Conservation (phyloP, 2,329 filamentous ascomycete species). For the Metarhizium album region DNA sequence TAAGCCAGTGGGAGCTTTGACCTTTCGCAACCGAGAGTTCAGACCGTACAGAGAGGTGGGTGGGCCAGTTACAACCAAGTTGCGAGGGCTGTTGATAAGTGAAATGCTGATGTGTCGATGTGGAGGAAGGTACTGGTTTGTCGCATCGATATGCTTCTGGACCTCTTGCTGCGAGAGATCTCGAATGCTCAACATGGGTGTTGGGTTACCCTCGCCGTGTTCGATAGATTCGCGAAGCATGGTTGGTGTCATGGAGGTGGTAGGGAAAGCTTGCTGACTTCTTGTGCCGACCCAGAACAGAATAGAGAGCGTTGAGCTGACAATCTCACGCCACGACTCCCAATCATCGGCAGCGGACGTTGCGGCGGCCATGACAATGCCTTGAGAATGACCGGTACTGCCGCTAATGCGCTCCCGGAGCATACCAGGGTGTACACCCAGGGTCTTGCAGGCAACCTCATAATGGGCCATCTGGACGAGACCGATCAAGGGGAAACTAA, state of each 20-base stretch:
- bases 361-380: constrained; percentile 84
- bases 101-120: constrained; percentile 94
- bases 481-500: constrained; percentile 93
- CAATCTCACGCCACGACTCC: constrained; percentile 78
- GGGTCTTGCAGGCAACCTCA: constrained; percentile 81
- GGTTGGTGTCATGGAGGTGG: constrained; percentile 82
- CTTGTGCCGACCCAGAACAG: constrained; percentile 98
- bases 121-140: constrained; percentile 87
- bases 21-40: constrained; percentile 88
- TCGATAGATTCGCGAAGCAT: constrained; percentile 89
- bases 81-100: constrained; percentile 90
- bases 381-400: constrained; percentile 92
- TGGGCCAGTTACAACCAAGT: constrained; percentile 92
- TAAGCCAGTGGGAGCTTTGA: constrained; percentile 93
- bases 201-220: constrained; percentile 88
- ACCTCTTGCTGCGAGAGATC: constrained; percentile 82
- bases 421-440: constrained; percentile 82
- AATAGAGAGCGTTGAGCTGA: constrained; percentile 73
- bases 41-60: constrained; percentile 94
- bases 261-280: constrained; percentile 93
- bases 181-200: constrained; percentile 95
- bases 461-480: constrained; percentile 95
- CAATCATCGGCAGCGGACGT: constrained; percentile 86
- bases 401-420: constrained; percentile 77
- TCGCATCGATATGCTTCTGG: constrained; percentile 92